Percentiles rank a stretch among this genome's conserved stretches.
Conservation (phyloP, 225 moss, liverwort and hornwort species). For the Lunularia cruciata region DNA sequence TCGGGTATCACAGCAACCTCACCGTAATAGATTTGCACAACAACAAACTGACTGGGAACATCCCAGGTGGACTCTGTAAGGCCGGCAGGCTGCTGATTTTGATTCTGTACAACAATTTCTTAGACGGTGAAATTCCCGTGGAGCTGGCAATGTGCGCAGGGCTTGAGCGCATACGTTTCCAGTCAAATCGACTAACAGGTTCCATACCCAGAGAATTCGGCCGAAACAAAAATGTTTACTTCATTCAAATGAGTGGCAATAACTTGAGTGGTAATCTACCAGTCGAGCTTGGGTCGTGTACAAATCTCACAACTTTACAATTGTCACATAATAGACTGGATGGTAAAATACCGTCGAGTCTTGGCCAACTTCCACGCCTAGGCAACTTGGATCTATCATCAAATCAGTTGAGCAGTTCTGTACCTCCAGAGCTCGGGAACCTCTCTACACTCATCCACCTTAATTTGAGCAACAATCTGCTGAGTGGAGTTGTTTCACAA, state of each 20-base stretch:
- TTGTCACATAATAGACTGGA: constrained; percentile 29
- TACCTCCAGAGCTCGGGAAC: constrained; percentile 12
- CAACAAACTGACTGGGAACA: constrained; percentile 25
- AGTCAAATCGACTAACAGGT: constrained; percentile 38
- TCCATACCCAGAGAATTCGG: constrained; percentile 51
- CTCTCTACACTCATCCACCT: not conserved
- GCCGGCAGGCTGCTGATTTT: not conserved
- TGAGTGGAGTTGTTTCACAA: constrained; percentile 8
- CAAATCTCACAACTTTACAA: constrained; percentile 46
- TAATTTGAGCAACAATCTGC: not conserved
- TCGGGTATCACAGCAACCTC: constrained; percentile 7
- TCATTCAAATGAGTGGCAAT: constrained; percentile 48
- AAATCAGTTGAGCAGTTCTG: constrained; percentile 4
- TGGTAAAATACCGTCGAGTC: constrained; percentile 25
- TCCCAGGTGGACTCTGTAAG: constrained; percentile 31
- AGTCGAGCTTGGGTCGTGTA: constrained; percentile 44
- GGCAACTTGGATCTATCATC: constrained; percentile 12
- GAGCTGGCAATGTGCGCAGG: constrained; percentile 20
- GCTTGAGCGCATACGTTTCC: constrained; percentile 21
- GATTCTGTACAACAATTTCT: constrained; percentile 12
- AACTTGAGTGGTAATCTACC: constrained; percentile 50
- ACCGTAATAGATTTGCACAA: not conserved
- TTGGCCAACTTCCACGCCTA: constrained; percentile 15
- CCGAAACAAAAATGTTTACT: constrained; percentile 30
- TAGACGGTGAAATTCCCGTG: constrained; percentile 33